Base-by-base conservation (phyloP, 2,329 filamentous ascomycete species). In the Diaporthe velutina region DNA sequence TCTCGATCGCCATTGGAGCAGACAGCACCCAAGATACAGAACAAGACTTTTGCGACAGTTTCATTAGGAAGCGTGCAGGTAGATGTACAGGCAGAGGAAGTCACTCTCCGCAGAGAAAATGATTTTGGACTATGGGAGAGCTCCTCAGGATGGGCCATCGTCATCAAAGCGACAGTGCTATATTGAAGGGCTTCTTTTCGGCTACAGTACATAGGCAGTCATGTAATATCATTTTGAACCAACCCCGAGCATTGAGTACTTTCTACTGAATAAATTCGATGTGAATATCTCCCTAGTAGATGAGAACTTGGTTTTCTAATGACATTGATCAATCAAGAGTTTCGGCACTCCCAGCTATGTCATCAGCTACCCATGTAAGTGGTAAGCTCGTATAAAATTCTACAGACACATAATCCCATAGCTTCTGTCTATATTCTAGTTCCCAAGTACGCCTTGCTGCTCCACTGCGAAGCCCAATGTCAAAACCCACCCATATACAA, bases 61-160 rank as follows among this genome's bases (percentile, higher is more conserved):
- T 84, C 1, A 82, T 84, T 70, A 82, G 79, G 61, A 77, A 68
- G 61, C 5, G 82, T 85, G 1, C 80, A 77, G 6, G 87, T 90
- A 84, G 80, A 78, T 3, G 84, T 85, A 3, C 80, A 79, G 35
- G 85, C 86, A 0, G 84, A 89, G 66, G 85, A 89, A 76, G 84
- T 89, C 2, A 86, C 87, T 0, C 90, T 90, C 73, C 79, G 88
- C n/a, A 79, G 79, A 60, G 85, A 89, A 79, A 90, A 88, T 30
- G 86, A 85, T 19, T 82, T 90, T 78, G 88, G 88, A 0, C 80
- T 90, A 1, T 88, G 85, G 84, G 88, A 90, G 78, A 88, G 86
- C 42, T 81, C 82, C 75, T 85, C 83, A 2, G 89, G 88, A 2
- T 90, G 85, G 83, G 88, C 84, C 0, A 81, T 90, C 40, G 85